Percentiles rank a stretch among this genome's conserved stretches.
Conservation (phyloP, 2,329 filamentous ascomycete species). For the Blastomyces emzantsi region DNA sequence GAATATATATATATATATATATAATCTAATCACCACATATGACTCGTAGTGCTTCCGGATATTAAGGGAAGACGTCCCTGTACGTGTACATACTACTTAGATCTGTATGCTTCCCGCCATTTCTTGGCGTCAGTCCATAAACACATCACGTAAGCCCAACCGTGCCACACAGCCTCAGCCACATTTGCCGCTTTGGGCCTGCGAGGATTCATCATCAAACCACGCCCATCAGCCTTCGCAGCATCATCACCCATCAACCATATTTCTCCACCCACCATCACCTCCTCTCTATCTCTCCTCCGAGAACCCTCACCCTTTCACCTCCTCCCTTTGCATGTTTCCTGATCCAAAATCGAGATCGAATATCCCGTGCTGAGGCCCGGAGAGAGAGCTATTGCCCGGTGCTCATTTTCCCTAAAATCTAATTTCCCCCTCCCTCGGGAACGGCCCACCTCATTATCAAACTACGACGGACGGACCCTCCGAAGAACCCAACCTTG, state of each 20-base stretch:
- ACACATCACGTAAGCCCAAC: too few relatives aligned
- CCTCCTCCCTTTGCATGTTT: neutral
- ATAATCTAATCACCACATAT: too few relatives aligned
- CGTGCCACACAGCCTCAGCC: neutral
- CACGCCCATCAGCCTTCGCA: neutral
- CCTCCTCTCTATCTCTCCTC: neutral
- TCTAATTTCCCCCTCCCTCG: neutral
- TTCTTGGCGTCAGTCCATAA: too few relatives aligned
- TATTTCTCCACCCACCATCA: neutral
- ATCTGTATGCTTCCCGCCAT: too few relatives aligned
- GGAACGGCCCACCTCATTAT: neutral
- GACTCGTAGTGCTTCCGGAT: too few relatives aligned
- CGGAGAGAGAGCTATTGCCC: neutral
- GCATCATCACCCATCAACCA: neutral
- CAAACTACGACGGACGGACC: neutral
- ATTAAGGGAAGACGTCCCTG: too few relatives aligned
- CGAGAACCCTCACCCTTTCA: neutral
- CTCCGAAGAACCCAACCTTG: neutral
- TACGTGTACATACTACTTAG: too few relatives aligned
- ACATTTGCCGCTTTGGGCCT: neutral
- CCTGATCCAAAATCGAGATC: neutral
- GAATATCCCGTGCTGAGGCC: neutral
- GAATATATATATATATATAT: too few relatives aligned
- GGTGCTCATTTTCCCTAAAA: neutral
- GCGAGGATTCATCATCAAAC: neutral